Percentiles rank a stretch among this genome's conserved stretches.
These are phyloP conservation scores for Acorus gramineus DNA, from an alignment of 106 monocot species.

Conservation along the genomic window DNA sequence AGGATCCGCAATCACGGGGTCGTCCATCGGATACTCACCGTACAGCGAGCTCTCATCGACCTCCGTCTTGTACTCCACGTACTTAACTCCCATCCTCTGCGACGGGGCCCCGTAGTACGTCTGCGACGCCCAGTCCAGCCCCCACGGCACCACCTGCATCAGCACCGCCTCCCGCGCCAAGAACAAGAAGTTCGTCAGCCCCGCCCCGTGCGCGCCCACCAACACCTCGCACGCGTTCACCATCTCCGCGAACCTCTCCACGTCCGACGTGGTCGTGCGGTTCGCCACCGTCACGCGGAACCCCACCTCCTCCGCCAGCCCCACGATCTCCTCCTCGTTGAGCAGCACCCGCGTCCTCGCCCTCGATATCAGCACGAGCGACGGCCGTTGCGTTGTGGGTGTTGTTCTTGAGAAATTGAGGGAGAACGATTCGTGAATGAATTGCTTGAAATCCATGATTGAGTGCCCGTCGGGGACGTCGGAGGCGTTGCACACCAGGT, in stretches of 20 bases:
- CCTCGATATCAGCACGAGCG: constrained; percentile 40
- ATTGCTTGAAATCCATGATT: no score
- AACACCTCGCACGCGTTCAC: constrained; percentile 51
- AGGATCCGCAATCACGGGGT: constrained; percentile 56
- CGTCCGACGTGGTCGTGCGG: constrained; percentile 5
- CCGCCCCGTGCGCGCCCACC: constrained; percentile 79
- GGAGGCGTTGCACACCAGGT: no score
- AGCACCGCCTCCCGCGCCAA: constrained; percentile 30
- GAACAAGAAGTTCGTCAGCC: constrained; percentile 67
- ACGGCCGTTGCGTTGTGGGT: constrained; percentile 6
- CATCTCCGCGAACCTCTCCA: constrained; percentile 24
- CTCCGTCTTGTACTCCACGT: constrained; percentile 40
- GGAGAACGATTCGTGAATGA: no score
- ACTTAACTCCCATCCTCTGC: constrained; percentile 28
- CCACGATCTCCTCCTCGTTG: constrained; percentile 37
- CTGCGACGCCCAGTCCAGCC: constrained; percentile 33
- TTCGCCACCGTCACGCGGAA: constrained; percentile 36
- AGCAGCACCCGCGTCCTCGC: constrained; percentile 32
- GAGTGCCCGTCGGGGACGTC: no score
- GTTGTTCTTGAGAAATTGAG: not conserved
- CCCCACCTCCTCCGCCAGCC: constrained; percentile 24
- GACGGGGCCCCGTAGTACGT: constrained; percentile 32
- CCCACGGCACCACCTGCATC: constrained; percentile 69
- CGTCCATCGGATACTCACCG: constrained; percentile 34
- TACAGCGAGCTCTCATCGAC: constrained; percentile 57